These are phyloP conservation scores for Vachellia collinsii DNA, from an alignment of 306 rosid species.

Conservation along the genomic window DNA sequence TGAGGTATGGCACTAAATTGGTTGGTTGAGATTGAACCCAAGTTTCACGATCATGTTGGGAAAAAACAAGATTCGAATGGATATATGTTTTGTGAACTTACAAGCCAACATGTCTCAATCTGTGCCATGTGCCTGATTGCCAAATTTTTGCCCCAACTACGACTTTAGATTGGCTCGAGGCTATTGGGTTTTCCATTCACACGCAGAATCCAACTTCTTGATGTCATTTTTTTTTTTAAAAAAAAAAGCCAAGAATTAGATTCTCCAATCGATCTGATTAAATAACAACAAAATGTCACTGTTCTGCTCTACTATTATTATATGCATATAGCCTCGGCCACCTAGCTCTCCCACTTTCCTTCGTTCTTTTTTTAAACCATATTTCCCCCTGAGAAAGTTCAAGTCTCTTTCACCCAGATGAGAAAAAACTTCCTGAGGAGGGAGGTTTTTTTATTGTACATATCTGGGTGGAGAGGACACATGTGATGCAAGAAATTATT, in stretches of 20 bases:
- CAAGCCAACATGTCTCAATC: slow-evolving; percentile 46
- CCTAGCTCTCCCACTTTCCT: neutral
- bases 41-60: slow-evolving; percentile 23
- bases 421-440: neutral
- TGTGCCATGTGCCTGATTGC: slow-evolving; percentile 44
- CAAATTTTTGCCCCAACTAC: slow-evolving; percentile 24
- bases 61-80: slow-evolving; percentile 36
- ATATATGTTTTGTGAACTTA: slow-evolving; percentile 43
- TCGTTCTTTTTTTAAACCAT: neutral
- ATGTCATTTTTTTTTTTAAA: neutral
- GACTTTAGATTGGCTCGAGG: slow-evolving; percentile 33
- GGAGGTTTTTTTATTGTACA: slow-evolving; percentile 5
- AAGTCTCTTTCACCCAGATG: slow-evolving; percentile 19
- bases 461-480: neutral
- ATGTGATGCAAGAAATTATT: slow-evolving; percentile 1
- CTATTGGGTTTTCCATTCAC: slow-evolving; percentile 38
- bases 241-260: slow-evolving; percentile 30
- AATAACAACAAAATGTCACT: slow-evolving; percentile 28
- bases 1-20: slow-evolving; percentile 38
- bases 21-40: slow-evolving; percentile 42
- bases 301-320: slow-evolving; percentile 10
- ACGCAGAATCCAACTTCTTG: slow-evolving; percentile 37
- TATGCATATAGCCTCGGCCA: slow-evolving; percentile 8
- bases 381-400: neutral
- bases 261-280: slow-evolving; percentile 10